These are phyloP conservation scores for Heterococcus sp. DNA, from an alignment of 108 stramenopile species.

Conservation along the genomic window DNA sequence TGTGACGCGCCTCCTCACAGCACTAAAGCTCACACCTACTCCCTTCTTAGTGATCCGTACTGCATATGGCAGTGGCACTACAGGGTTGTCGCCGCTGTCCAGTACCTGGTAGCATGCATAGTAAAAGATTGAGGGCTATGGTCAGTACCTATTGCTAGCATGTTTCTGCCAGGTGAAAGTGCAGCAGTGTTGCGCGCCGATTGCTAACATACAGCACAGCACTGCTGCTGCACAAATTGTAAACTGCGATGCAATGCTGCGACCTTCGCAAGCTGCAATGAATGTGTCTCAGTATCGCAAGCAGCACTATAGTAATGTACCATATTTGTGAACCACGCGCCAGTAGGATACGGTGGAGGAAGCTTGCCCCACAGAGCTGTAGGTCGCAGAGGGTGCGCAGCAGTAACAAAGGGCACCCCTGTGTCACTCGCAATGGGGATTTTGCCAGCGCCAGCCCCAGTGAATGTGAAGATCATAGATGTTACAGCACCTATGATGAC, in stretches of 20 bases:
- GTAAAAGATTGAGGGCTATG: neutral
- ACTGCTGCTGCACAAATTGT: no score
- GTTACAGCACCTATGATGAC: no score
- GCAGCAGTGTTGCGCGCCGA: no score
- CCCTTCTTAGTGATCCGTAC: conserved; percentile 25
- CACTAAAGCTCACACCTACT: conserved; percentile 35
- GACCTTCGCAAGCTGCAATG: no score
- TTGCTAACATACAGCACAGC: no score
- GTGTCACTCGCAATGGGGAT: conserved; percentile 24
- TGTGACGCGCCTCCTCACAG: conserved; percentile 21
- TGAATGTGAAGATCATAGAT: no score
- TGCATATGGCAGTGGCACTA: conserved; percentile 40
- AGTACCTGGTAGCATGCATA: conserved; percentile 7
- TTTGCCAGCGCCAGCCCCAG: neutral
- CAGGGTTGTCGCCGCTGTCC: conserved; percentile 28
- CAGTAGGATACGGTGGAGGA: conserved; percentile 34
- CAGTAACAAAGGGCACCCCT: conserved; percentile 29
- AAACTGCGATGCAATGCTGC: no score
- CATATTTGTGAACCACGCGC: conserved; percentile 49
- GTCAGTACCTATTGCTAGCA: no score
- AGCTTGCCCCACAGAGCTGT: conserved; percentile 40
- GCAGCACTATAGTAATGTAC: no score
- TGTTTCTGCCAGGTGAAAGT: no score
- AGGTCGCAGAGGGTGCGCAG: conserved; percentile 28
- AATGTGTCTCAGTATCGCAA: no score